Evolutionary conservation across 2,329 filamentous ascomycete genomes (phyloP), one percentile per base, ranked within the genome.

Genomic region (Capronia americana): DNA sequence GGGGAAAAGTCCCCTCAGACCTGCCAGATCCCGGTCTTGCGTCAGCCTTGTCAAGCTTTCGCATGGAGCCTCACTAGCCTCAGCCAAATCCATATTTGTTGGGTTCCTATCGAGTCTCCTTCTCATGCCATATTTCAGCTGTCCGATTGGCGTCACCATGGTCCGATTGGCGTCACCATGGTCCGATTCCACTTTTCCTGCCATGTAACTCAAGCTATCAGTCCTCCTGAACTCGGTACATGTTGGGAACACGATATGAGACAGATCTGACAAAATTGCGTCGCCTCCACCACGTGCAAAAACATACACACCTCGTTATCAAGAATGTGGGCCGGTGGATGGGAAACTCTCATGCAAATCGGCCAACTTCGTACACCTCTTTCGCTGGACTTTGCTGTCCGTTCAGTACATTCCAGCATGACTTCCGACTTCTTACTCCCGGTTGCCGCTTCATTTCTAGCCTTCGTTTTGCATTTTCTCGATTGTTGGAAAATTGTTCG

Each of bases 21-120:
- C 38, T 11, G 11, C 48, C 17, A 6, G 48, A 17, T n/a, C 7
- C 32, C 30, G 24, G 8, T 7, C 20, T 62, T 62, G 60, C 51
- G 60, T 62, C 60, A 62, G 60, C 60, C 60, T 62, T 56, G 50
- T 24, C 60, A 62, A 62, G n/a, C 60, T 56, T 62, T 62, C 30
- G 23, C 51, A 44, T 24, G 30, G 60, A 56, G 51, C 60, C 50
- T 62, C 50, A 26, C 20, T 17, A 56, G 51, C 60, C 34, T 56
- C 50, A 34, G 17, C 24, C 51, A 46, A 41, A 48, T 23, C 34
- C 60, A 62, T 62, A 46, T 62, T 55, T 56, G 53, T 62, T 56
- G 50, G 60, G 53, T 24, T n/a, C 8, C 60, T 46, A 50, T 48
- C 51, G 23, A 62, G 26, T 30, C 34, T 38, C 50, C 11, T 20